phyloP scores from a whole-genome alignment of 352 stramenopile genomes.

The Phytophthora podocarpi region DNA sequence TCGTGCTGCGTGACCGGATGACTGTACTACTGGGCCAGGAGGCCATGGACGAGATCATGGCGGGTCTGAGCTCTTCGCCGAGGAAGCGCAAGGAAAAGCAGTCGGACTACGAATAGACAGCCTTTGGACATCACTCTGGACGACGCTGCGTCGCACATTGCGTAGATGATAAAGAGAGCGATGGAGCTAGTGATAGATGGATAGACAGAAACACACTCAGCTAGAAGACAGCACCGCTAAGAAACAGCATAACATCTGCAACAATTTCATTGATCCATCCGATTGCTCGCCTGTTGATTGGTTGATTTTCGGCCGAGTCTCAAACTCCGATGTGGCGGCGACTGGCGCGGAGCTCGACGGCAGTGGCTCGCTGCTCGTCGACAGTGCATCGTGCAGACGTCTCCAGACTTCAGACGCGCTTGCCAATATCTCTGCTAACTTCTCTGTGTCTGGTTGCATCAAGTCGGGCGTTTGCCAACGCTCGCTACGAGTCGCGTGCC shows the following conservation, averaged over 20 bases:
- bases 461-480: conserved; percentile 9
- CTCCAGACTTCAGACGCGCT: background rate
- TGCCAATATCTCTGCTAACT: background rate
- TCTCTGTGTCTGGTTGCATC: background rate
- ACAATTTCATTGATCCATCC: no score
- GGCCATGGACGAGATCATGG: conserved; percentile 33
- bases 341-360: conserved; percentile 10
- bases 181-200: conserved; percentile 8
- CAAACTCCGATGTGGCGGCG: conserved; percentile 23
- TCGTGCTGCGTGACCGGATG: conserved; percentile 54
- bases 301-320: background rate
- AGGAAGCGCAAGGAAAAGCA: conserved; percentile 34
- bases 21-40: conserved; percentile 46
- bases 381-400: background rate
- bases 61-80: conserved; percentile 6
- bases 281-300: conserved; percentile 13
- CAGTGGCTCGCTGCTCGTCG: background rate
- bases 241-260: background rate
- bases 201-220: conserved; percentile 14
- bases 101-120: conserved; percentile 10
- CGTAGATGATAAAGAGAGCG: background rate
- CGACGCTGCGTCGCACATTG: background rate
- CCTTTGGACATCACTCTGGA: background rate
- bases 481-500: background rate
- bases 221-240: conserved; percentile 1